Percentiles rank a stretch among this genome's conserved stretches.
Evolutionary conservation across 805 yeast species (phyloP).

Genomic region (Candida boidinii): DNA sequence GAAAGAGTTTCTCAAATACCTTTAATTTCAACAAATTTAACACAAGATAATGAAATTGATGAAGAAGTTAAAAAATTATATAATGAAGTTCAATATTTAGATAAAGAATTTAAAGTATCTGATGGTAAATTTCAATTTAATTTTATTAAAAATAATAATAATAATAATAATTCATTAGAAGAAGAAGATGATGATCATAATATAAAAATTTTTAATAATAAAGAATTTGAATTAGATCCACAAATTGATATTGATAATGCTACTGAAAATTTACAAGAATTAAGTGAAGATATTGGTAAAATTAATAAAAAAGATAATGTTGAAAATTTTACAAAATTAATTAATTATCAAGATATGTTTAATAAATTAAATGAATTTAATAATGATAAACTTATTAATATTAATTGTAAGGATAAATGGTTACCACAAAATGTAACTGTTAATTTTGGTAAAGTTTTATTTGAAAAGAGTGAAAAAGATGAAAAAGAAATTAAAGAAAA

Average conservation of each 20-base stretch:
- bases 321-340: too few relatives aligned
- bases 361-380: too few relatives aligned
- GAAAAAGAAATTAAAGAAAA: too few relatives aligned
- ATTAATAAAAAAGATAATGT: too few relatives aligned
- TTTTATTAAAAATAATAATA: conserved; percentile 11
- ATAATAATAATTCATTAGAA: not conserved
- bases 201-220: too few relatives aligned
- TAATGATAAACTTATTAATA: too few relatives aligned
- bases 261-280: not conserved
- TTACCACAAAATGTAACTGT: conserved; percentile 17
- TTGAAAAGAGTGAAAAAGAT: conserved; percentile 8
- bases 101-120: conserved; percentile 14
- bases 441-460: conserved; percentile 20
- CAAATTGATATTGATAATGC: not conserved
- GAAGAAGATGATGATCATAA: too few relatives aligned
- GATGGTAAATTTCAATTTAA: conserved; percentile 20
- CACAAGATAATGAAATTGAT: not conserved
- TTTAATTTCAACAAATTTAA: not conserved
- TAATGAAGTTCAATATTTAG: conserved; percentile 11
- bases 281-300: not conserved
- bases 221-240: too few relatives aligned
- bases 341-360: too few relatives aligned
- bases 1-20: conserved; percentile 4
- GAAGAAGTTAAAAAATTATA: conserved; percentile 4
- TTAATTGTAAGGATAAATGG: conserved; percentile 11